Percentiles rank a stretch among this genome's conserved stretches.
phyloP scores from a whole-genome alignment of 2,329 filamentous ascomycete genomes.

The Westerdykella sp. region DNA sequence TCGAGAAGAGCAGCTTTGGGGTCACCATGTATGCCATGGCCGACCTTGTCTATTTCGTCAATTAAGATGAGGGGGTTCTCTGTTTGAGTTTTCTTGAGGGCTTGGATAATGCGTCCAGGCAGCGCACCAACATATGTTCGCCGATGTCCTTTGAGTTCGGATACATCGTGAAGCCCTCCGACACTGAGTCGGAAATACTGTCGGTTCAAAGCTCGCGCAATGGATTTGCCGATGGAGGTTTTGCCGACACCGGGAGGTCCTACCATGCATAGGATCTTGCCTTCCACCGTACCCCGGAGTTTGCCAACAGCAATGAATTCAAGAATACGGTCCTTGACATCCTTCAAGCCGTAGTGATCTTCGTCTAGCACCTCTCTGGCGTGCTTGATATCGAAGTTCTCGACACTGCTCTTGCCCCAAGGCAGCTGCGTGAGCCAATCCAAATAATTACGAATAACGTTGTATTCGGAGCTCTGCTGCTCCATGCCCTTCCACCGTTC shows the following conservation, averaged over 20 bases:
- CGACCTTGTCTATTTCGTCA: constrained; percentile 97
- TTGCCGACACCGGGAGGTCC: constrained; percentile 96
- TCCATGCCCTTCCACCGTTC: constrained; percentile 96
- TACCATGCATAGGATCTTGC: constrained; percentile 97
- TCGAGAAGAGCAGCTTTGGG: constrained; percentile 91
- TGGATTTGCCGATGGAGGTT: constrained; percentile 97
- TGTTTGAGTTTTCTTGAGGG: constrained; percentile 96
- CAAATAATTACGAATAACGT: constrained; percentile 95
- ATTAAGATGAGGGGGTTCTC: constrained; percentile 96
- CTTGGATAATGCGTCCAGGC: constrained; percentile 94
- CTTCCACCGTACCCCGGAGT: constrained; percentile 91
- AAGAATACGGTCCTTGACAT: constrained; percentile 96
- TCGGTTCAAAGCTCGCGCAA: constrained; percentile 86
- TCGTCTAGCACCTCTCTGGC: constrained; percentile 88
- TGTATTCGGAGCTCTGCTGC: constrained; percentile 94
- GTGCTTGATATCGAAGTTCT: constrained; percentile 93
- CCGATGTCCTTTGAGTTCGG: constrained; percentile 96
- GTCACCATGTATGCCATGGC: constrained; percentile 91
- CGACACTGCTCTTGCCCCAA: constrained; percentile 89
- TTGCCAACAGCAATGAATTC: constrained; percentile 99
- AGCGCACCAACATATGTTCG: constrained; percentile 94
- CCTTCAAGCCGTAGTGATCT: constrained; percentile 93
- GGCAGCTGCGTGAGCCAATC: constrained; percentile 99
- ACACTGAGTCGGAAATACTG: constrained; percentile 99
- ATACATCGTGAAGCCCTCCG: constrained; percentile 91